A percentile compares a stretch with the other conserved stretches of the same genome.
phyloP scores from a whole-genome alignment of 1,139 yeast genomes.

The Geotrichum carabidarum region DNA sequence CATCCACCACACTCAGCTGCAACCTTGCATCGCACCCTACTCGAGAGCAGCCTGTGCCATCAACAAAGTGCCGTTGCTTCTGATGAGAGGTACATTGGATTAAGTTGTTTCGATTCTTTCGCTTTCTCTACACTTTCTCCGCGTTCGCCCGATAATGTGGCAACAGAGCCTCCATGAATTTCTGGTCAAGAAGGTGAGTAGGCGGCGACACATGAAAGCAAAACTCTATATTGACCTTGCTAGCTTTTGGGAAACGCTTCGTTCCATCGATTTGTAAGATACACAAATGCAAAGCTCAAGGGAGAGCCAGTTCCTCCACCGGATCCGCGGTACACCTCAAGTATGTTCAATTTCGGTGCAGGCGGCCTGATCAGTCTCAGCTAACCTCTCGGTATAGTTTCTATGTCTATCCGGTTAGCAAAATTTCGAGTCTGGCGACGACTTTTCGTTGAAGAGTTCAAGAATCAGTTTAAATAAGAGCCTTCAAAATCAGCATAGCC shows the following conservation, averaged over 20 bases:
- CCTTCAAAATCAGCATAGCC: neutral
- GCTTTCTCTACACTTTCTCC: too few species aligned
- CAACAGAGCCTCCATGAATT: slow-evolving; percentile 27
- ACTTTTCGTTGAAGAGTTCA: slow-evolving; percentile 19
- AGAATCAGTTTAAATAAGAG: slow-evolving; percentile 18
- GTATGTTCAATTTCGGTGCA: neutral
- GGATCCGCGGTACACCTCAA: slow-evolving; percentile 14
- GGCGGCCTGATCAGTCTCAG: too few species aligned
- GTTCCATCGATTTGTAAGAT: slow-evolving; percentile 20
- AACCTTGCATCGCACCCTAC: too few species aligned
- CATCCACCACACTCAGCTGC: too few species aligned
- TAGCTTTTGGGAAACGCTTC: slow-evolving; percentile 15
- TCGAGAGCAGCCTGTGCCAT: too few species aligned
- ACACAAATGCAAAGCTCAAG: slow-evolving; percentile 19
- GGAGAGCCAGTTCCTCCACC: slow-evolving; percentile 21
- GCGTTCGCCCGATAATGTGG: slow-evolving; percentile 22
- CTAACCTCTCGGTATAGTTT: slow-evolving; percentile 2
- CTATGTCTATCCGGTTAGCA: slow-evolving; percentile 9
- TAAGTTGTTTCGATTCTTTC: too few species aligned
- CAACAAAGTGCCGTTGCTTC: too few species aligned
- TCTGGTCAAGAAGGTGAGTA: slow-evolving; percentile 23
- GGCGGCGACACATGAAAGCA: neutral
- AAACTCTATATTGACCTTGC: neutral
- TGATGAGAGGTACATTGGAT: too few species aligned
- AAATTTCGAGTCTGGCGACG: slow-evolving; percentile 17